Percentiles rank a stretch among this genome's conserved stretches.
Evolutionary conservation across 2,329 filamentous ascomycete genomes (phyloP).

Genomic region (Nemania diffusa): DNA sequence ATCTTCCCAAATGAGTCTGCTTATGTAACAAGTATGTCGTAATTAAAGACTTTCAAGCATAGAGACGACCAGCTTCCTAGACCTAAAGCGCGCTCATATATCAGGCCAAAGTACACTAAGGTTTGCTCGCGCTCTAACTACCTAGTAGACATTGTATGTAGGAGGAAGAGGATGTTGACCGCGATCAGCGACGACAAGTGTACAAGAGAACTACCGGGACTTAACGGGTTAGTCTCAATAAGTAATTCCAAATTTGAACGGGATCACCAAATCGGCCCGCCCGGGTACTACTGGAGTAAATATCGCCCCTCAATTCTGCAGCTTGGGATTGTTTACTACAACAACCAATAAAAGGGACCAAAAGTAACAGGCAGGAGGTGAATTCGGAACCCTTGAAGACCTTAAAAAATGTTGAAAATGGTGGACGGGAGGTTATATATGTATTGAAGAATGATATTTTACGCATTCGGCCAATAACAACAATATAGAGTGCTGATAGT

Average conservation of each 20-base stretch:
- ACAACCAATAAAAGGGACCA: no score
- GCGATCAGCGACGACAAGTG: not conserved
- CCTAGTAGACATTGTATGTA: slow-evolving; percentile 11
- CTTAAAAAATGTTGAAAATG: no score
- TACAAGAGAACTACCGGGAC: not conserved
- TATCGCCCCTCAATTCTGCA: no score
- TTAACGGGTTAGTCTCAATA: slow-evolving; percentile 1
- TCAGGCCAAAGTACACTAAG: not conserved
- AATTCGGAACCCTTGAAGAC: no score
- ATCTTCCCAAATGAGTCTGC: not conserved
- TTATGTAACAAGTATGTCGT: not conserved
- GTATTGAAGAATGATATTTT: no score
- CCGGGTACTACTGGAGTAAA: no score
- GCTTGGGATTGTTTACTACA: no score
- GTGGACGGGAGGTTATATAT: no score
- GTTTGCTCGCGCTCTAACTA: not conserved
- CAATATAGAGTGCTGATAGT: no score
- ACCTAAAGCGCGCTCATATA: not conserved
- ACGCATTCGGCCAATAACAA: no score
- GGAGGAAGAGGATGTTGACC: not conserved
- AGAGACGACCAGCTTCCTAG: not conserved
- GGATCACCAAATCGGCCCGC: no score
- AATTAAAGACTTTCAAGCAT: not conserved
- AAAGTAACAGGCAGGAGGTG: no score
- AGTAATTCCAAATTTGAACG: slow-evolving; percentile 11